These are phyloP conservation scores for Erythrophleum ivorense DNA, from an alignment of 331 rosid genomes.

Conservation along the genomic window DNA sequence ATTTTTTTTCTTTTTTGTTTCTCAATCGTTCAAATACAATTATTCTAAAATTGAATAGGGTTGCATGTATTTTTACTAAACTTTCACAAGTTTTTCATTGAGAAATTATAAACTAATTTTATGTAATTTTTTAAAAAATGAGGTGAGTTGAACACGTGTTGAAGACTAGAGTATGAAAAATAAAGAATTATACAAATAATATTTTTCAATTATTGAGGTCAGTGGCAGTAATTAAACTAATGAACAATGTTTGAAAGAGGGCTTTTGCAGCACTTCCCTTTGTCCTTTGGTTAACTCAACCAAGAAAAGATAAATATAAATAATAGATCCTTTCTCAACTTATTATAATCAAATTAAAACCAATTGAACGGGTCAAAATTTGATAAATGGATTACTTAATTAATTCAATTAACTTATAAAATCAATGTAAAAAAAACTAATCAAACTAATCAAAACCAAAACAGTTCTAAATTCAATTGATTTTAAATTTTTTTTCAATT, in stretches of 20 bases:
- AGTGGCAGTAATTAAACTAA: background rate
- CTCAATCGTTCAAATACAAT: background rate
- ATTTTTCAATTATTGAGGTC: background rate
- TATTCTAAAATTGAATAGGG: background rate
- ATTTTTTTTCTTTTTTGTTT: background rate
- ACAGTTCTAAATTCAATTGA: too few relatives aligned
- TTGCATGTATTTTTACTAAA: background rate
- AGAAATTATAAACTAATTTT: background rate
- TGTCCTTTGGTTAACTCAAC: background rate
- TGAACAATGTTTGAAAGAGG: background rate
- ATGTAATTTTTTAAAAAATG: background rate
- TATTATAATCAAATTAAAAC: too few relatives aligned
- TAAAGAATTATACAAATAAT: background rate
- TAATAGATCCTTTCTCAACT: background rate
- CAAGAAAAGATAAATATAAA: background rate
- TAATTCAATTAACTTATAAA: too few relatives aligned
- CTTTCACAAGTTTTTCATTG: background rate
- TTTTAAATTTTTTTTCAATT: too few relatives aligned
- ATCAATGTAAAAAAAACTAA: too few relatives aligned
- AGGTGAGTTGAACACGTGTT: background rate
- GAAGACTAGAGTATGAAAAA: background rate
- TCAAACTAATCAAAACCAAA: too few relatives aligned
- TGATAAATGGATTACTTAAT: too few relatives aligned
- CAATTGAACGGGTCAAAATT: too few relatives aligned
- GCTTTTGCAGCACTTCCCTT: background rate